phyloP scores from a whole-genome alignment of 1,139 yeast genomes.

The Suhomyces terraborum region DNA sequence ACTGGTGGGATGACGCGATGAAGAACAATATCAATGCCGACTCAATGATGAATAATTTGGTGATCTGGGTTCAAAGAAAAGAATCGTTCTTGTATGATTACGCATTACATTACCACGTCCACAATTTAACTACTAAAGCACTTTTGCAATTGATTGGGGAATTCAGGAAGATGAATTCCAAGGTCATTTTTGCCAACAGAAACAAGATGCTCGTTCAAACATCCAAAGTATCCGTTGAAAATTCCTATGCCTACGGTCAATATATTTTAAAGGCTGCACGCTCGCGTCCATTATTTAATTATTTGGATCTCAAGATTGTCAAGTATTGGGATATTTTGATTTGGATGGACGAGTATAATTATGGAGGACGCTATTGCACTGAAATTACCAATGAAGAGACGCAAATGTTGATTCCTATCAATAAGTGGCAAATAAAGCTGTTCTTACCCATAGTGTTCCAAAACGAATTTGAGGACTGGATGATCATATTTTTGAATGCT shows the following conservation, averaged over 20 bases:
- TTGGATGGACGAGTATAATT: constrained; percentile 95
- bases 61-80: constrained; percentile 83
- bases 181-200: constrained; percentile 78
- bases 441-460: constrained; percentile 76
- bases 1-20: constrained; percentile 94
- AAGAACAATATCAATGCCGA: constrained; percentile 74
- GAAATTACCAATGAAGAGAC: constrained; percentile 57
- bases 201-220: constrained; percentile 76
- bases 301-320: constrained; percentile 70
- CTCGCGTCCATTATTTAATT: constrained; percentile 79
- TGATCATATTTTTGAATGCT: constrained; percentile 71
- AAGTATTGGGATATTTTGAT: constrained; percentile 88
- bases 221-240: constrained; percentile 75
- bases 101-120: constrained; percentile 81
- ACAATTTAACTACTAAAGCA: constrained; percentile 82
- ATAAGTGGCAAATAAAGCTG: constrained; percentile 79
- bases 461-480: constrained; percentile 87
- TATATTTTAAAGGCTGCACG: constrained; percentile 79
- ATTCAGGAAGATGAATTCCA: constrained; percentile 74
- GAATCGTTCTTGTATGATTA: constrained; percentile 76
- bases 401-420: constrained; percentile 59
- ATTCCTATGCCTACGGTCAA: constrained; percentile 92
- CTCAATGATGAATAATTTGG: constrained; percentile 77
- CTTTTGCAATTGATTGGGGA: constrained; percentile 80
- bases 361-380: constrained; percentile 77